Percentiles rank a stretch among this genome's conserved stretches.
phyloP scores from a whole-genome alignment of 164 flowering plant species.

The Brasenia schreberi region DNA sequence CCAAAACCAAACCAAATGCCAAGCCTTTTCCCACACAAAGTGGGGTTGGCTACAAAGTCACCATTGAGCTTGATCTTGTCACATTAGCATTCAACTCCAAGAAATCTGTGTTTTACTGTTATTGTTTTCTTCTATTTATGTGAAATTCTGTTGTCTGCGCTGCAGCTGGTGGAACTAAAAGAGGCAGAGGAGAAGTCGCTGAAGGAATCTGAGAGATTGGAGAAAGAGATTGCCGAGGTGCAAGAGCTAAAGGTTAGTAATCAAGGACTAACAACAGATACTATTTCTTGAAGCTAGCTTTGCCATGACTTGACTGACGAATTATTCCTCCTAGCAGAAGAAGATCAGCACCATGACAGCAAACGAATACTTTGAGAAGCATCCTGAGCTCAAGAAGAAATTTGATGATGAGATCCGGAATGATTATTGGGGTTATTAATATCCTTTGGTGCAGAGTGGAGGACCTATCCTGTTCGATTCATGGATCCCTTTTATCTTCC shows the following conservation, averaged over 20 bases:
- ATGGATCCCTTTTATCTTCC: not conserved
- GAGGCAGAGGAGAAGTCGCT: conserved; percentile 77
- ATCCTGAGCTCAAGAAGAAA: conserved; percentile 87
- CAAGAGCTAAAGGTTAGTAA: conserved; percentile 72
- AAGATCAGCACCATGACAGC: conserved; percentile 92
- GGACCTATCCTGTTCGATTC: not conserved
- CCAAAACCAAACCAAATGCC: no score
- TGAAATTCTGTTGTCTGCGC: not conserved
- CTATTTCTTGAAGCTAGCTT: not conserved
- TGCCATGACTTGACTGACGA: not conserved
- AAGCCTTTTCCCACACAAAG: no score
- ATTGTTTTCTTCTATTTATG: no score
- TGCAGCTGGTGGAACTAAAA: conserved; percentile 78
- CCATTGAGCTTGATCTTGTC: no score
- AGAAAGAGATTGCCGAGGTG: conserved; percentile 81
- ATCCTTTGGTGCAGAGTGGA: not conserved
- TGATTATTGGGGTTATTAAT: conserved; percentile 90
- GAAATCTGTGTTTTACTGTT: no score
- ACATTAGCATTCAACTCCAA: no score
- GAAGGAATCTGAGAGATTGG: conserved; percentile 80
- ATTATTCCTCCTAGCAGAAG: conserved; percentile 30
- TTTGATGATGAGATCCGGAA: conserved; percentile 92
- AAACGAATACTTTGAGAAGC: conserved; percentile 85
- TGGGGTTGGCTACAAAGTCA: no score
- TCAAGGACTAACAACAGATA: not conserved